Evolutionary conservation across 2,329 filamentous ascomycete genomes (phyloP).

Genomic region (Penicillium psychrosexuale): DNA sequence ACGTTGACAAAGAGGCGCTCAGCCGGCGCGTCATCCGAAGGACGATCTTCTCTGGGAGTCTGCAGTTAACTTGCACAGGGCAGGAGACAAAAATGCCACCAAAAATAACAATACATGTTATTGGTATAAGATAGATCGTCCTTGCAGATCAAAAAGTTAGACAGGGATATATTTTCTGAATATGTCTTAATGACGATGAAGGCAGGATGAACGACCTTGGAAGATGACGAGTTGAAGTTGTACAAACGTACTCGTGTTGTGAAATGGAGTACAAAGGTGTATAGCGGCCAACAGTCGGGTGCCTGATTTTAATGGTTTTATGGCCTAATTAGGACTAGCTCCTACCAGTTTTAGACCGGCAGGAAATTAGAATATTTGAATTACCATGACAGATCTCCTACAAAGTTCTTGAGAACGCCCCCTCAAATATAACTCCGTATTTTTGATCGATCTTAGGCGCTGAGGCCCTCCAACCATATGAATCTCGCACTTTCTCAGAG

Average conservation of each 20-base stretch:
- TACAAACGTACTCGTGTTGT: background rate
- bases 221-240: background rate
- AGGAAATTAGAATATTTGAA: too few species aligned
- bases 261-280: too few species aligned
- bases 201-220: background rate
- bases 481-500: too few species aligned
- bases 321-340: too few species aligned
- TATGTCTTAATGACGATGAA: slow-evolving; percentile 8
- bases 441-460: too few species aligned
- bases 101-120: background rate
- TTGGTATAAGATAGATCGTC: background rate
- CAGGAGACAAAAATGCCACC: background rate
- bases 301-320: too few species aligned
- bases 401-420: too few species aligned
- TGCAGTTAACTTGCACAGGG: background rate
- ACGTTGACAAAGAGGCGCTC: slow-evolving; percentile 12
- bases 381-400: too few species aligned
- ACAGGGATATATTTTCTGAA: background rate
- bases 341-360: too few species aligned
- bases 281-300: too few species aligned
- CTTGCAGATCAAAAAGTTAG: background rate
- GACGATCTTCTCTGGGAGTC: slow-evolving; percentile 11
- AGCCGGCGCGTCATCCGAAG: slow-evolving; percentile 20
- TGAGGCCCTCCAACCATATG: too few species aligned
- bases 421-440: too few species aligned